Evolutionary conservation across 306 rosid species (phyloP), one percentile per base, ranked within the genome.

Genomic region (Citrullus amarus): DNA sequence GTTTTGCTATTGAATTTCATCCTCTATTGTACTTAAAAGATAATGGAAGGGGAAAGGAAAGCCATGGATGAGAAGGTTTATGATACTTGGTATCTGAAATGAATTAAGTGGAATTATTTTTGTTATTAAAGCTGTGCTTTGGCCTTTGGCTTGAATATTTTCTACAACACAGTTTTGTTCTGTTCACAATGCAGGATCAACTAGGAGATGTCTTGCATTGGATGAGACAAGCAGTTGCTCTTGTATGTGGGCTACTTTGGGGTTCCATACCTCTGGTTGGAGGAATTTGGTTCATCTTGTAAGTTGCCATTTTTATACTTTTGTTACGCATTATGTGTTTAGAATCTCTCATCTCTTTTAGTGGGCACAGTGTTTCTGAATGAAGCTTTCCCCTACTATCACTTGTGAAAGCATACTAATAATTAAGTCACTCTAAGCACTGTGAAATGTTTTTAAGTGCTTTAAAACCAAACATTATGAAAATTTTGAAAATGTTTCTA

Each of bases 151-250:
- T 61, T 34, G 46, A 32, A 30, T 5, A 12, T 62, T 9, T 62
- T 68, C 25, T 39, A 3, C 30, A 69, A 69, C 75, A 15, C 36
- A n/a, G 1, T 44, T 61, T 30, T 70, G 36, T 11, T 9, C 38
- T 70, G 57, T 44, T 70, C 57, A 44, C 17, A 4, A 17, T 6
- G 1, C 74, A 67, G 76, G 99, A 95, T 88, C 97, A 95, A 88
- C 82, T 95, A 81, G 97, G 99, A 58, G 99, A 95, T 76, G 97
- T 95, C 25, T 89, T 95, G 88, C 99, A 95, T 84, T 92, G 99
- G 99, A 90, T 95, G 80, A 88, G 99, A 83, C 99, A 95, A 80
- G 86, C 53, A 2, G 82, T 92, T 36, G 98, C 91, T 75, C 87
- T 95, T 57, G 74, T 65, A n/a, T 91, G 89, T 72, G 99, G 99